Percentiles rank a stretch among this genome's conserved stretches.
phyloP scores from a whole-genome alignment of 352 stramenopile genomes.

The Phytophthora sansomeana region DNA sequence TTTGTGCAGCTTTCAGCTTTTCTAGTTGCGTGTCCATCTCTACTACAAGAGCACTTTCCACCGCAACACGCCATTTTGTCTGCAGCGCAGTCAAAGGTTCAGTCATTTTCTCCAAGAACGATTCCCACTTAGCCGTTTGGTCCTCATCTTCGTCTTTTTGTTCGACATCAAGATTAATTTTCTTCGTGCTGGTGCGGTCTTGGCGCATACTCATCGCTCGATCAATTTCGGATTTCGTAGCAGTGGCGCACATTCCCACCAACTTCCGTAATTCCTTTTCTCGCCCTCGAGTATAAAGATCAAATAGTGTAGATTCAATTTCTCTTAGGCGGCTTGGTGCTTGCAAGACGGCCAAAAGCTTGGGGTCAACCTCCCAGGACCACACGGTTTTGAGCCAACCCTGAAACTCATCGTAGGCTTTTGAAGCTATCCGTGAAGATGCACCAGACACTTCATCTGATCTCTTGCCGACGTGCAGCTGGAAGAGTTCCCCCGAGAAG shows the following conservation, averaged over 20 bases:
- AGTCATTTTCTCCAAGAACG: slow-evolving; percentile 18
- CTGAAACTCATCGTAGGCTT: slow-evolving; percentile 24
- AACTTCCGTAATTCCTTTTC: slow-evolving; percentile 9
- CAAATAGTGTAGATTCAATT: slow-evolving; percentile 13
- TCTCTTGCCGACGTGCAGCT: background rate
- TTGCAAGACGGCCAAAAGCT: slow-evolving; percentile 20
- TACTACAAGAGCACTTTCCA: slow-evolving; percentile 31
- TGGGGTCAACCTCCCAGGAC: slow-evolving; percentile 22
- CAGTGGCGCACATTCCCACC: slow-evolving; percentile 28
- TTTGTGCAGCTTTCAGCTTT: slow-evolving; percentile 18
- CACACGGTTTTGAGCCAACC: slow-evolving; percentile 19
- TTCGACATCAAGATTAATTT: background rate
- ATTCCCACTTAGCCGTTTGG: slow-evolving; percentile 1
- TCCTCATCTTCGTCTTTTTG: background rate
- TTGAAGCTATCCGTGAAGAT: background rate
- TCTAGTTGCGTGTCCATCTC: background rate
- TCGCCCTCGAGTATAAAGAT: slow-evolving; percentile 10
- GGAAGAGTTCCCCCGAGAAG: slow-evolving; percentile 22
- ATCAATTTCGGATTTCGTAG: slow-evolving; percentile 8
- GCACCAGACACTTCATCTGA: background rate
- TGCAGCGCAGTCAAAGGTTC: slow-evolving; percentile 25
- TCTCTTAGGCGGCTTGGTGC: slow-evolving; percentile 17
- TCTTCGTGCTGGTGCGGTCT: background rate
- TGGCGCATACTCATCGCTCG: background rate
- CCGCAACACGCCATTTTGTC: slow-evolving; percentile 39